phyloP scores from a whole-genome alignment of 2,329 filamentous ascomycete genomes.

The Monilinia vaccinii-corymbosi region DNA sequence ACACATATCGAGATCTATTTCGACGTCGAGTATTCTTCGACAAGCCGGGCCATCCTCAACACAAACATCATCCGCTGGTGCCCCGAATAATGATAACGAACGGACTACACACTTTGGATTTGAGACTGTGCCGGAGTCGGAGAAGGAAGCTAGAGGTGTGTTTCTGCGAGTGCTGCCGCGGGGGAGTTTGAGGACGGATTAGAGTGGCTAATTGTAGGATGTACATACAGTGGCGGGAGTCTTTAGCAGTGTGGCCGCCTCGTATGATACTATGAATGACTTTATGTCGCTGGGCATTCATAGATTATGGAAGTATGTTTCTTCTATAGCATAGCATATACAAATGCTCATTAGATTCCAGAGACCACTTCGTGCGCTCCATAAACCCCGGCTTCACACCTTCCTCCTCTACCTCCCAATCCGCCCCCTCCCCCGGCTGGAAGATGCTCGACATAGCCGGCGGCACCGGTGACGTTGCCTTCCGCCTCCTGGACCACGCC shows the following conservation, averaged over 20 bases:
- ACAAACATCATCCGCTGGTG: constrained; percentile 9
- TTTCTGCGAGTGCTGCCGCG: background rate
- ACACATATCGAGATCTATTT: constrained; percentile 2
- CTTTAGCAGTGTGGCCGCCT: constrained; percentile 81
- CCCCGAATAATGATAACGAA: constrained; percentile 20
- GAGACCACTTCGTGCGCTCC: constrained; percentile 83
- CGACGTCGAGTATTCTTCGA: constrained; percentile 14
- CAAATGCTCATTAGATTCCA: constrained; percentile 26
- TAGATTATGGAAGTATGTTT: constrained; percentile 73
- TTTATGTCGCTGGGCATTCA: constrained; percentile 98
- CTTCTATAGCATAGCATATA: background rate
- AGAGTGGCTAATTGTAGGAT: constrained; percentile 8
- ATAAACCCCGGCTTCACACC: constrained; percentile 57
- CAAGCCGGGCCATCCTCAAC: constrained; percentile 10
- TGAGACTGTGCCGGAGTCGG: constrained; percentile 29
- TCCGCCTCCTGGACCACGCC: constrained; percentile 86
- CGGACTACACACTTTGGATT: constrained; percentile 31
- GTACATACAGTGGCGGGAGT: constrained; percentile 51
- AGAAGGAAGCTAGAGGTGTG: constrained; percentile 30
- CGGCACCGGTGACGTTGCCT: constrained; percentile 95
- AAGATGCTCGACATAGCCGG: constrained; percentile 92
- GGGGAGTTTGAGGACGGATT: too few species aligned
- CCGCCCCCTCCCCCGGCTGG: constrained; percentile 40
- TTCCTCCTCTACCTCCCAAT: constrained; percentile 31
- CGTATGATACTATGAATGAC: constrained; percentile 98